Evolutionary conservation across 2,329 filamentous ascomycete species (phyloP), one percentile per base, ranked within the genome.

Genomic region (Catunica adiposa): DNA sequence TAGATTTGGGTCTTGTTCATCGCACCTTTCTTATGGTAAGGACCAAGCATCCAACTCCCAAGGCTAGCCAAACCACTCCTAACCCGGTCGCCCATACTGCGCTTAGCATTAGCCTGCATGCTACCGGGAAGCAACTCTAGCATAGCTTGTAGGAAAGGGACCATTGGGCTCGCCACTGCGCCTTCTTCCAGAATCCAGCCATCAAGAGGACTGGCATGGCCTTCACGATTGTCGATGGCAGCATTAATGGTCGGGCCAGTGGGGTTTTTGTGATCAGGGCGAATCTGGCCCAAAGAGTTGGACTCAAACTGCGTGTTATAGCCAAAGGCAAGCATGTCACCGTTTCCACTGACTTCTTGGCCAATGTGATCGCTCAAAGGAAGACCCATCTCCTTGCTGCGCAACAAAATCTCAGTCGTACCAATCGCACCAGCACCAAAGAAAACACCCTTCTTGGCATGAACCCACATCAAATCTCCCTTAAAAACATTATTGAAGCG

Each of bases 151-250:
- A 84, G 68, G 23, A 82, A 68, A 1, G 70, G 69, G 0, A 74
- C 70, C 8, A 84, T 67, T 1, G 78, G 77, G 34, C 73, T 69
- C 0, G 80, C 80, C 5, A 84, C 70, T 1, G 76, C 72, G 0
- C 80, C 80, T 60, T 84, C 80, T 63, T 84, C 73, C 15, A 84
- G 76, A 1, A 84, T 74, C 60, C 76, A 83, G 2, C 78, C 80
- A 63, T 82, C 75, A 15, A 80, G 66, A 0, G 75, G 73, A 60
- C 81, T 77, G 1, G 70, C 64, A 26, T 73, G 69, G 1, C 69
- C 73, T 23, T 68, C 66, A 15, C 79, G 70, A 61, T 76, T 74
- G 65, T 83, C 80, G 46, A 84, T 81, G 53, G 80, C 70, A 15
- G 78, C 75, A 3, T 74, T 79, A 61, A 83, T 83, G 1, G 77